Base-by-base conservation (phyloP, 2,329 filamentous ascomycete species). In the Furcasterigmium sp. region DNA sequence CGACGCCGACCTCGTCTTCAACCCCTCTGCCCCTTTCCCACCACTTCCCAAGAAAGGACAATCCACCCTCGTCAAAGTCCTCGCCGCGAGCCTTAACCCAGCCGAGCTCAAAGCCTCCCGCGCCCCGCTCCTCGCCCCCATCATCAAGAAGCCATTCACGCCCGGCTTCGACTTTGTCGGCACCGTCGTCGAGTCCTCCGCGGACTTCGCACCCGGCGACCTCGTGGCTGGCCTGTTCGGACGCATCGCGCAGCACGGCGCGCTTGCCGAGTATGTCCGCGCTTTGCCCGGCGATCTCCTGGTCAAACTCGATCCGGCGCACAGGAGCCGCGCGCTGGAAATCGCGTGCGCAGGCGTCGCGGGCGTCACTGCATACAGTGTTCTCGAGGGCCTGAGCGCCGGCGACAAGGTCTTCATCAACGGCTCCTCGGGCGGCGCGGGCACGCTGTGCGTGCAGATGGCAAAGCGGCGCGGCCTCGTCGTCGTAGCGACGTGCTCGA, bases 381-480 rank as follows among this genome's bases (percentile, higher is more conserved):
- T 9, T 13, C 50, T 49, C 10, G 53, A 53, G 56, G 32, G 32
- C 32, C 32, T 35, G n/a, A 15, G 9, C n/a, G 15, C n/a, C 7
- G 42, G 44, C 2, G 29, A 46, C 3, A 46, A 46, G 3, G 46
- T 68, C 14, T 49, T 68, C 25, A 52, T 68, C 39, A 65, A 61
- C 7, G 64, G 63, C 5, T 23, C 20, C 3, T 25, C 20, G 4
- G 67, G 67, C 8, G 65, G 58, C 1, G 59, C 62, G 3, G 66
- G 67, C 2, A 51, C 56, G 1, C 68, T 58, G 39, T 51, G 56
- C 1, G 57, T 69, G 5, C 65, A 69, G 46, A 46, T 69, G 8
- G 67, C 63, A 18, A 62, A 62, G 28, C 50, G 52, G 0, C 35
- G 57, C 4, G 61, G 61, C 2, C 56, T 54, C 60, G 10, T 53